Conservation (phyloP, 176 grass and related monocot species). For the Triticum aestivum region IWGSC_CS_RefSeq_v2.1 NC_057799.1:629866388-629866887, state of each 20-base stretch:
- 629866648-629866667: neutral
- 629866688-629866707: neutral
- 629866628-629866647: slow-evolving; percentile 13
- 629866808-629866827: neutral
- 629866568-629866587: neutral
- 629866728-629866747: neutral
- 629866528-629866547: neutral
- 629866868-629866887: neutral
- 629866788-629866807: neutral
- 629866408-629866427: neutral
- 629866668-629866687: neutral
- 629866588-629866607: neutral
- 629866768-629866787: neutral
- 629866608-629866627: neutral
- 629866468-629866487: neutral
- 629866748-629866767: neutral
- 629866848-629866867: neutral
- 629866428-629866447: neutral
- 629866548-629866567: neutral
- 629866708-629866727: slow-evolving; percentile 15
- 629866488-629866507: neutral
- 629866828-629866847: neutral
- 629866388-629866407: too few species aligned
- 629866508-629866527: neutral
- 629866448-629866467: neutral